Conservation (phyloP, 2,329 filamentous ascomycete species). For the Colletotrichum shisoi region DNA sequence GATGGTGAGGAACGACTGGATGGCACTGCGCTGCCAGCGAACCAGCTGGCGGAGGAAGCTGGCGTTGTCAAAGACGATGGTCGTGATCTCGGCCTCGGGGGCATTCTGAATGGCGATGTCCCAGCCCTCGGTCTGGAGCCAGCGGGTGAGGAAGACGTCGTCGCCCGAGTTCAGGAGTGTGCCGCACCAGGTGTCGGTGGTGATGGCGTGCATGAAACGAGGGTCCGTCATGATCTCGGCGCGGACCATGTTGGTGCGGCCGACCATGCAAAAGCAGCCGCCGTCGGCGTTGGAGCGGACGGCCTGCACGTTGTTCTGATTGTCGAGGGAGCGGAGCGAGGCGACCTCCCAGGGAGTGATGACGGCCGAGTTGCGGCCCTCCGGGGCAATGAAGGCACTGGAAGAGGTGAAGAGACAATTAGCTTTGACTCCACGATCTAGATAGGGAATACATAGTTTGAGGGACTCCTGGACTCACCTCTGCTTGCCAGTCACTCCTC, state of each 20-base stretch:
- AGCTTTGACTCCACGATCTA: no score
- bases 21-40: conserved; percentile 43
- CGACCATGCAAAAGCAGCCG: conserved; percentile 44
- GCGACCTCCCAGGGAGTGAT: conserved; percentile 46
- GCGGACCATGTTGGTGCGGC: conserved; percentile 45
- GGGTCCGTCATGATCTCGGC: conserved; percentile 41
- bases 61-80: conserved; percentile 39
- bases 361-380: conserved; percentile 38
- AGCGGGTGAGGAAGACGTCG: conserved; percentile 45
- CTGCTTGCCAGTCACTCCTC: conserved; percentile 42
- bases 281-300: conserved; percentile 42
- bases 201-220: conserved; percentile 42
- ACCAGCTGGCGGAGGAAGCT: conserved; percentile 42
- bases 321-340: conserved; percentile 42
- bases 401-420: background rate
- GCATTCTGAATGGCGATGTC: conserved; percentile 43
- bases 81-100: conserved; percentile 42
- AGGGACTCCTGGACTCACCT: conserved; percentile 10
- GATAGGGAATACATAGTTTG: background rate
- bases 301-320: conserved; percentile 38
- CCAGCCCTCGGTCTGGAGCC: conserved; percentile 44
- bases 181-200: conserved; percentile 41
- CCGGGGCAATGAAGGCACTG: conserved; percentile 40
- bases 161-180: conserved; percentile 43
- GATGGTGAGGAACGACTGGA: conserved; percentile 18